These are phyloP conservation scores for Pistacia atlantica DNA, from an alignment of 345 rosid species.

Conservation along the genomic window DNA sequence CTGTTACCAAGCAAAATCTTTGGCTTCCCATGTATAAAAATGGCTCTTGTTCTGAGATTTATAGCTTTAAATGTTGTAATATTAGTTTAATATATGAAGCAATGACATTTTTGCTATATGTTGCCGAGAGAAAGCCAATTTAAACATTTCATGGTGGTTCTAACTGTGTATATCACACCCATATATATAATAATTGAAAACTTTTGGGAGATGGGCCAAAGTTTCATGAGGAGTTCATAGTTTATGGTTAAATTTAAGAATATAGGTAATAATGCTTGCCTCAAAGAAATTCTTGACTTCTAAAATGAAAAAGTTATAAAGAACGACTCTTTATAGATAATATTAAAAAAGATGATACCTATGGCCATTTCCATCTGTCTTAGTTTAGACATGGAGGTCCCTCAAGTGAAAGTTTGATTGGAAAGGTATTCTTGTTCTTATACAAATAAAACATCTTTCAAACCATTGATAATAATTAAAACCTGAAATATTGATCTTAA, in stretches of 20 bases:
- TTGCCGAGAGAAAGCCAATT: background rate
- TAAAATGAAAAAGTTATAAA: constrained; percentile 10
- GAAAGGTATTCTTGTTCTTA: background rate
- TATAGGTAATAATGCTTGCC: background rate
- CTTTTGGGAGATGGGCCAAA: no score
- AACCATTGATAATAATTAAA: background rate
- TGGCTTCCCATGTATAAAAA: background rate
- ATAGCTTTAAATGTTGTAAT: background rate
- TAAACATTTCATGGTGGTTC: background rate
- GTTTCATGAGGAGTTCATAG: no score
- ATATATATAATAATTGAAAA: background rate
- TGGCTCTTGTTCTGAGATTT: background rate
- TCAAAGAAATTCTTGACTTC: constrained; percentile 20
- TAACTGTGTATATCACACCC: background rate
- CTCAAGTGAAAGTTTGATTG: background rate
- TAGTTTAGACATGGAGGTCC: background rate
- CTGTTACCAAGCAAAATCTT: background rate
- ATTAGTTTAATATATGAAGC: background rate
- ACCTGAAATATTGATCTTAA: constrained; percentile 9
- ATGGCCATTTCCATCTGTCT: background rate
- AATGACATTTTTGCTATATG: background rate
- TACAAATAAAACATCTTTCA: background rate
- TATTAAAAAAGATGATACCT: background rate
- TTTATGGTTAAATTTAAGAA: background rate
- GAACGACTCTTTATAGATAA: background rate